Percentiles rank a stretch among this genome's conserved stretches.
Conservation (phyloP, 164 flowering plant species). For the Protea cynaroides region DNA sequence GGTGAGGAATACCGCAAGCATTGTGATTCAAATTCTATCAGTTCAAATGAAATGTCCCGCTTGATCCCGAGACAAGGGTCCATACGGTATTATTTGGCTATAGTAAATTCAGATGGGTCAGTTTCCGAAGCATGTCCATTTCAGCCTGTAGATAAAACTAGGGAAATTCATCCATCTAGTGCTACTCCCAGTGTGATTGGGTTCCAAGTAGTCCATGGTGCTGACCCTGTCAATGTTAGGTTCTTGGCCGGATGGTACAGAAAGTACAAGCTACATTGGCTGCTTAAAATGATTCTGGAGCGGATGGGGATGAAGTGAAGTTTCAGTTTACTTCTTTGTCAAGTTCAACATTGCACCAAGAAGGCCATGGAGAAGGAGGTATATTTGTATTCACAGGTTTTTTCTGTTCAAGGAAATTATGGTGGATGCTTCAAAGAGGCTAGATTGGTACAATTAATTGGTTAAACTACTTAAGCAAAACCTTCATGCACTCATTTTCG, state of each 20-base stretch:
- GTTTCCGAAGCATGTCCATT: conserved; percentile 91
- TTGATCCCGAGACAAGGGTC: conserved; percentile 84
- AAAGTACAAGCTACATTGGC: conserved; percentile 75
- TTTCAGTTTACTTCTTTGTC: conserved; percentile 73
- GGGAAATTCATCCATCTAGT: too few species aligned
- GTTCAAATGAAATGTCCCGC: conserved; percentile 84
- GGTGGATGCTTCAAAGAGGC: too few species aligned
- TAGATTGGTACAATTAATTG: too few species aligned
- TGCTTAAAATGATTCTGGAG: conserved; percentile 64
- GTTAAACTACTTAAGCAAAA: too few species aligned
- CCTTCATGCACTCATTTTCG: too few species aligned
- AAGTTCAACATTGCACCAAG: conserved; percentile 78
- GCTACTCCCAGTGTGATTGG: too few species aligned
- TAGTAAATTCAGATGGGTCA: conserved; percentile 76
- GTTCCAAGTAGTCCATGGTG: too few species aligned
- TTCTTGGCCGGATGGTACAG: conserved; percentile 72
- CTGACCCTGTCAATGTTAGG: conserved; percentile 83
- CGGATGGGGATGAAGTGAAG: conserved; percentile 68
- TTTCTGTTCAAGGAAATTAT: too few species aligned
- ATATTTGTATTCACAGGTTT: conserved; percentile 2
- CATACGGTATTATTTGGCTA: conserved; percentile 74
- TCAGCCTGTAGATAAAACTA: conserved; percentile 36
- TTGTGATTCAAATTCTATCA: conserved; percentile 68
- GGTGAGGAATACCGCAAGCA: conserved; percentile 79
- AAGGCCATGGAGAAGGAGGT: conserved; percentile 82